These are phyloP conservation scores for Citrus reticulata DNA, from an alignment of 345 rosid genomes.

Conservation along the genomic window DNA sequence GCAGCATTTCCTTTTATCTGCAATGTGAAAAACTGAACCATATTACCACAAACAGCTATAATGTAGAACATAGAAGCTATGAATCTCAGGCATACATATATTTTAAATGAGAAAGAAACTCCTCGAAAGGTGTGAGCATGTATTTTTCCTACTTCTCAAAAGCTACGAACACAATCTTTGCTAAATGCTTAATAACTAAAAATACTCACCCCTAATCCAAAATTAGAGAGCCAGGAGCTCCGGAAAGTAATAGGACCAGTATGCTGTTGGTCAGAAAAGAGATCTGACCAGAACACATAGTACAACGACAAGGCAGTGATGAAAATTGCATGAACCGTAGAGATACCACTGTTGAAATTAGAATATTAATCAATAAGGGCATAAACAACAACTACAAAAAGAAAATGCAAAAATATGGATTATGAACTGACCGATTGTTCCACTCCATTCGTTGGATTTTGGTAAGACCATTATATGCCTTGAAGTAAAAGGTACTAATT, in stretches of 20 bases:
- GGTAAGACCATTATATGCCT: constrained; percentile 53
- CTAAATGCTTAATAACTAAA: background rate
- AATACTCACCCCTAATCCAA: constrained; percentile 66
- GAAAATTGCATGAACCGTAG: constrained; percentile 70
- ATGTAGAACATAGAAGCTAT: background rate
- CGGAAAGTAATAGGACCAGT: constrained; percentile 49
- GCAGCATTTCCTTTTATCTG: background rate
- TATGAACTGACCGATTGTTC: constrained; percentile 67
- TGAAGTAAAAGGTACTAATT: constrained; percentile 56
- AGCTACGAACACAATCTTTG: background rate
- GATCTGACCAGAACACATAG: constrained; percentile 74
- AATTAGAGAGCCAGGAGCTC: constrained; percentile 63
- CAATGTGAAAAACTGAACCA: background rate
- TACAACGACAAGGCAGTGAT: constrained; percentile 58
- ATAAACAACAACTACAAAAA: constrained; percentile 4
- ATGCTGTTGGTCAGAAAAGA: constrained; percentile 47
- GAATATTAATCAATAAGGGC: constrained; percentile 2
- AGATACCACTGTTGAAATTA: constrained; percentile 59
- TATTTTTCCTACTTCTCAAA: background rate
- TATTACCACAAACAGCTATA: background rate
- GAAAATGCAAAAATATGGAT: background rate
- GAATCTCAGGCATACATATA: background rate
- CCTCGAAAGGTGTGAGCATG: background rate
- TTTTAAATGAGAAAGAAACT: background rate
- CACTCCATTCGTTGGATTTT: constrained; percentile 68